These are phyloP conservation scores for Cryoendolithus antarcticus DNA, from an alignment of 2,329 filamentous ascomycete genomes.

Conservation along the genomic window DNA sequence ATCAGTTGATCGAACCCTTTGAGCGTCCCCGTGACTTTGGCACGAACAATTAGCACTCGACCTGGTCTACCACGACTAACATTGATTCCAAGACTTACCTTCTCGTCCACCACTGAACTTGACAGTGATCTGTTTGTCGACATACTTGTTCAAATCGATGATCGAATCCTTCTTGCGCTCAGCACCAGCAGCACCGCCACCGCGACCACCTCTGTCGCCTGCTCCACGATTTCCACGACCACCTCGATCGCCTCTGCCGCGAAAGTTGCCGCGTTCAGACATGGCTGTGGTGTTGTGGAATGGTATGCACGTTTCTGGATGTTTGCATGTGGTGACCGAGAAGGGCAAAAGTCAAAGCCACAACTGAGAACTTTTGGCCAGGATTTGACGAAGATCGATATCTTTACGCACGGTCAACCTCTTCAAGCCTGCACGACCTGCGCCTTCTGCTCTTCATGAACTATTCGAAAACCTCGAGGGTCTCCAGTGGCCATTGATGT, in stretches of 20 bases:
- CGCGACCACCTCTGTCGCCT: constrained; percentile 19
- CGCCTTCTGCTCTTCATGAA: no score
- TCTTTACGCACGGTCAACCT: no score
- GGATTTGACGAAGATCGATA: no score
- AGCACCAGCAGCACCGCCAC: constrained; percentile 19
- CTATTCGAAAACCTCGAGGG: no score
- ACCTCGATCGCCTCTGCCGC: constrained; percentile 32
- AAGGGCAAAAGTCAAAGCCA: neutral
- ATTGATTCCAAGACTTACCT: constrained; percentile 41
- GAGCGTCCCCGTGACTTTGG: constrained; percentile 66
- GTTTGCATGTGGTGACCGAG: constrained; percentile 6
- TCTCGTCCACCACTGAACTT: constrained; percentile 95
- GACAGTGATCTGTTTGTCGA: constrained; percentile 89
- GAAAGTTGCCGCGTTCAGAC: constrained; percentile 45
- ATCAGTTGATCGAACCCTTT: constrained; percentile 97
- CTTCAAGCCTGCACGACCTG: no score
- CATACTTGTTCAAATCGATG: constrained; percentile 85
- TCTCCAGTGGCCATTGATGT: no score
- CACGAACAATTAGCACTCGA: neutral
- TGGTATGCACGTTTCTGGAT: neutral
- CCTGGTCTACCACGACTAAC: neutral
- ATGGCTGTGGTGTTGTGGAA: constrained; percentile 19
- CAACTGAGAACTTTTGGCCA: no score
- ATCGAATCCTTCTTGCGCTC: constrained; percentile 96
- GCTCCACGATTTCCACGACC: constrained; percentile 30